Evolutionary conservation across 495 filamentous ascomycete genomes (phyloP), one percentile per base, ranked within the genome.

Genomic region (Trichoderma gamsii): DNA sequence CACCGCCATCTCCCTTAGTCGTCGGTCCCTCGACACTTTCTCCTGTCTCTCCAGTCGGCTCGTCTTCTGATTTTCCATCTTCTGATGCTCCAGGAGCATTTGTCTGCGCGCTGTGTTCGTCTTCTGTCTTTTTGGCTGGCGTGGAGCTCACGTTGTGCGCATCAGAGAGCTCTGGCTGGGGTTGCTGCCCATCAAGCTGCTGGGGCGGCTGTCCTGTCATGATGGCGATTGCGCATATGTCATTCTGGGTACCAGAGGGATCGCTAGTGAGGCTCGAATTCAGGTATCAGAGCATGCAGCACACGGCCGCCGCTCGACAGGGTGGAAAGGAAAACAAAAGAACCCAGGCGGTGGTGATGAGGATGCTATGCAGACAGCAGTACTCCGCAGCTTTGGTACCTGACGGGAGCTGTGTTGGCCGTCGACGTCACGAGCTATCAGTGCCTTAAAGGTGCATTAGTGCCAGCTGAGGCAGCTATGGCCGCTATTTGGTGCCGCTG

Each of bases 181-280:
- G 8, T 38, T 66, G 43, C 43, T 66, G 44, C 15, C 44, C 65
- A 23, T 38, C 51, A 25, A 27, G 49, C 35, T 32, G 59, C 59
- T 52, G 27, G 32, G 67, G 61, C 63, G 63, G 41, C 67, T 13
- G 41, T 56, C 63, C 61, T 32, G 63, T 65, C 67, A 69, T 69
- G 61, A 65, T 65, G 43, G n/a, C 38, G 43, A 18, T 16, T 12
- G 8, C 12, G 56, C 27, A 61, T 12, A 18, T 27, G 25, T 61
- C 56, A 61, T 61, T 29, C 56, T 61, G 56, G 56, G n/a, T 13
- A 5, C 29, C 13, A 61, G 6, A 21, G 2, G 56, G 25, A 32
- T 61, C 23, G 23, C 27, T 61, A 0, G 18, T n/a, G 8, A 49
- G 44, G 25, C 4, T 61, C 12, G 25, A 9, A 27, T 13, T 61